These are phyloP conservation scores for Tagetes erecta DNA, from an alignment of 129 eudicot genomes.

Conservation along the genomic window DNA sequence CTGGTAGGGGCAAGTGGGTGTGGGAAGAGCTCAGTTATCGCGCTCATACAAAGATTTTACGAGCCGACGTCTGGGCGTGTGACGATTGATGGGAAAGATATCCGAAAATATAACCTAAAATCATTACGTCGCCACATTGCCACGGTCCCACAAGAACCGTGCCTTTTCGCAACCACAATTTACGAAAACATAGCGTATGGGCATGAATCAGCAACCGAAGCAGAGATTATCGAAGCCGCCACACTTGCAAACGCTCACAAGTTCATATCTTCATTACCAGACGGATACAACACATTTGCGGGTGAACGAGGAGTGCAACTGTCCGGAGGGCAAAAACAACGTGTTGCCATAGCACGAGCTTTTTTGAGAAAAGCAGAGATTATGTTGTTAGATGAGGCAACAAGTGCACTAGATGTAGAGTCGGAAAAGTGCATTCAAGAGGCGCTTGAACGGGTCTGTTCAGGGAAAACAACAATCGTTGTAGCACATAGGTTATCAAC, in stretches of 20 bases:
- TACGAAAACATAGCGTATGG: constrained; percentile 92
- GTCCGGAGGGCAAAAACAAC: constrained; percentile 96
- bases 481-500: constrained; percentile 84
- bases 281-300: constrained; percentile 80
- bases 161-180: constrained; percentile 83
- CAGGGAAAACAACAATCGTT: constrained; percentile 77
- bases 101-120: constrained; percentile 73
- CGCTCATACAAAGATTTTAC: constrained; percentile 77
- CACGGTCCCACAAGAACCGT: constrained; percentile 89
- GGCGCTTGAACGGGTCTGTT: constrained; percentile 66
- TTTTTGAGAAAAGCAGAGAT: constrained; percentile 78
- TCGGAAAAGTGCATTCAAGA: constrained; percentile 86
- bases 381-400: constrained; percentile 86
- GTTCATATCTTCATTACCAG: constrained; percentile 80
- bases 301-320: constrained; percentile 92
- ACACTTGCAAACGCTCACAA: constrained; percentile 90
- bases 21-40: constrained; percentile 89
- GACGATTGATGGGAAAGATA: constrained; percentile 80
- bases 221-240: constrained; percentile 91
- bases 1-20: constrained; percentile 97
- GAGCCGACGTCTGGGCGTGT: constrained; percentile 89
- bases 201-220: constrained; percentile 74
- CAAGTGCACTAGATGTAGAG: constrained; percentile 94
- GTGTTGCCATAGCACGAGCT: constrained; percentile 88
- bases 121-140: constrained; percentile 77